These are phyloP conservation scores for Phytophthora uliginosa DNA, from an alignment of 352 stramenopile species.

Conservation along the genomic window DNA sequence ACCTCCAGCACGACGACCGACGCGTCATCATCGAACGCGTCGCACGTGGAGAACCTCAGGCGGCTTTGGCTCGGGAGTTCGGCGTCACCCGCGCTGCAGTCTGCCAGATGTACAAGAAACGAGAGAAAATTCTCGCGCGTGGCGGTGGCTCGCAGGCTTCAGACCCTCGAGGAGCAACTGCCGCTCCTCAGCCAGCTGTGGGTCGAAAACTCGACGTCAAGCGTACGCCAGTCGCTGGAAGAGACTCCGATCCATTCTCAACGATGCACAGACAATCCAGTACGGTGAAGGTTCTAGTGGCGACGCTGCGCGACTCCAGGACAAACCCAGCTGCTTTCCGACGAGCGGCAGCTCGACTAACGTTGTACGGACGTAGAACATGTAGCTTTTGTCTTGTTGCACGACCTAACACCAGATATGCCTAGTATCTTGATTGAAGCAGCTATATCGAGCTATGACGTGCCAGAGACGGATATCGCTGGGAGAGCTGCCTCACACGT, in stretches of 20 bases:
- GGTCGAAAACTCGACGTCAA: background rate
- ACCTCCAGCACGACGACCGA: slow-evolving; percentile 14
- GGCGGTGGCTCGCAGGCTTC: background rate
- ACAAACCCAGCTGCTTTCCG: background rate
- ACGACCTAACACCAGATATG: background rate
- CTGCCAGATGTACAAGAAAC: slow-evolving; percentile 28
- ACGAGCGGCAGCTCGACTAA: background rate
- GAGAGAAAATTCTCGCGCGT: slow-evolving; percentile 19
- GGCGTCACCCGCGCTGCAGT: slow-evolving; percentile 25
- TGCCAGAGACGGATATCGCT: background rate
- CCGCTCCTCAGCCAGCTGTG: background rate
- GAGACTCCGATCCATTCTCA: background rate
- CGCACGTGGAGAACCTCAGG: slow-evolving; percentile 11
- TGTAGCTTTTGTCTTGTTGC: too few species aligned
- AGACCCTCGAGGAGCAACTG: background rate
- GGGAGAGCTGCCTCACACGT: background rate
- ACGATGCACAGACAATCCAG: background rate
- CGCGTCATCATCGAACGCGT: slow-evolving; percentile 20
- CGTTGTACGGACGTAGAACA: background rate
- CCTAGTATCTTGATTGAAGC: slow-evolving; percentile 1
- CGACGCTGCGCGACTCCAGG: background rate
- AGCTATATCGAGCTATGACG: background rate
- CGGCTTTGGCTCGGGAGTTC: slow-evolving; percentile 23
- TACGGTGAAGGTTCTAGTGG: background rate
- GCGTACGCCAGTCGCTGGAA: slow-evolving; percentile 10